Percentiles rank a stretch among this genome's conserved stretches.
Evolutionary conservation across 2,329 filamentous ascomycete genomes (phyloP).

Genomic region (Sporothrix schenckii): DNA sequence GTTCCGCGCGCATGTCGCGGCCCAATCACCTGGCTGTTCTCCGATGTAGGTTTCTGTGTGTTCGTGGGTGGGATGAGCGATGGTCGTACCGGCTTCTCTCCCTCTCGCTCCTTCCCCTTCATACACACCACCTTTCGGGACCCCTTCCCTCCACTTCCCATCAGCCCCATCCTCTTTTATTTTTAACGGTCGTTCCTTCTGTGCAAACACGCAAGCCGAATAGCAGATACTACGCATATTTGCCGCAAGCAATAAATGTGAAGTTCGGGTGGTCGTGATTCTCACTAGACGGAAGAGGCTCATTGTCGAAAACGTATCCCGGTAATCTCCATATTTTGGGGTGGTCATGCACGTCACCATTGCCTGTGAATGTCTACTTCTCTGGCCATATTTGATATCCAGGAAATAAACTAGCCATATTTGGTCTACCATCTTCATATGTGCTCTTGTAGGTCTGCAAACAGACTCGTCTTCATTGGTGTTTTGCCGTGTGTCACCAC

Average conservation of each 20-base stretch:
- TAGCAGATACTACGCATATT: neutral
- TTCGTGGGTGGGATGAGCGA: neutral
- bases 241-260: neutral
- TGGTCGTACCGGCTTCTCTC: slow-evolving; percentile 10
- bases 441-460: neutral
- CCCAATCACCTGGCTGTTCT: neutral
- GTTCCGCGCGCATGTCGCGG: slow-evolving; percentile 12
- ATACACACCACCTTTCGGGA: slow-evolving; percentile 19
- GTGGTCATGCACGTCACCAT: neutral
- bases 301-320: neutral
- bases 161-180: slow-evolving; percentile 1
- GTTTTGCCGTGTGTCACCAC: neutral
- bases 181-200: slow-evolving; percentile 4
- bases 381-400: neutral
- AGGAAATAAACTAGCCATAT: neutral
- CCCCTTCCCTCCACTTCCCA: neutral
- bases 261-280: neutral
- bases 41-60: neutral
- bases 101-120: neutral
- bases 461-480: neutral
- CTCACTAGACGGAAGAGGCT: neutral
- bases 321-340: neutral
- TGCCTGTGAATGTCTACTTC: neutral
- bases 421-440: neutral
- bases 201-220: neutral